Evolutionary conservation across 345 rosid species (phyloP).

Genomic region (Adansonia digitata): DNA sequence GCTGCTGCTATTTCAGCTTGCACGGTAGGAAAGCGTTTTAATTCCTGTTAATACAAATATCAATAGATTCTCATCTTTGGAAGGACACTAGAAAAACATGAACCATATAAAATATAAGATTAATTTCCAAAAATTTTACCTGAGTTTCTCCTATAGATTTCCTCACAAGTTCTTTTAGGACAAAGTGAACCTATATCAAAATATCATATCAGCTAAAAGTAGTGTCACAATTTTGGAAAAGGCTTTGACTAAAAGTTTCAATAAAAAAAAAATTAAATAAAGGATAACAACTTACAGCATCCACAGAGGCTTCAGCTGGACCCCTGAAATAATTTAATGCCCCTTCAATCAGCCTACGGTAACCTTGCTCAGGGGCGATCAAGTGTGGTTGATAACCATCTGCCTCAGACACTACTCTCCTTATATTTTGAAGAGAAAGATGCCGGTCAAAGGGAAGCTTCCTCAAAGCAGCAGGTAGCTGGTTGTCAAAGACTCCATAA

Average conservation of each 20-base stretch:
- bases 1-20: conserved; percentile 50
- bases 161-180: conserved; percentile 59
- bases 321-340: conserved; percentile 55
- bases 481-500: conserved; percentile 57
- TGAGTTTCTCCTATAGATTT: conserved; percentile 53
- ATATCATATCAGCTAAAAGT: background rate
- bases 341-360: conserved; percentile 54
- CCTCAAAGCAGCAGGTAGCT: conserved; percentile 61
- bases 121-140: conserved; percentile 27
- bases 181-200: conserved; percentile 48
- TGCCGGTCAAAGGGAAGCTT: conserved; percentile 65
- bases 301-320: conserved; percentile 71
- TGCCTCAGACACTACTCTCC: conserved; percentile 58
- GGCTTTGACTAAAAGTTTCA: background rate
- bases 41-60: conserved; percentile 37
- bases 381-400: conserved; percentile 77
- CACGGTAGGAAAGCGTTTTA: conserved; percentile 59
- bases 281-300: conserved; percentile 43
- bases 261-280: background rate
- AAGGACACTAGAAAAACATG: background rate
- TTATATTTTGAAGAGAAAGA: conserved; percentile 56
- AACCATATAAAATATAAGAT: background rate
- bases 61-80: background rate
- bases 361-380: conserved; percentile 69
- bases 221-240: background rate